phyloP scores from a whole-genome alignment of 192 early-diverging fungal genomes.

The Podila clonocystis region DNA sequence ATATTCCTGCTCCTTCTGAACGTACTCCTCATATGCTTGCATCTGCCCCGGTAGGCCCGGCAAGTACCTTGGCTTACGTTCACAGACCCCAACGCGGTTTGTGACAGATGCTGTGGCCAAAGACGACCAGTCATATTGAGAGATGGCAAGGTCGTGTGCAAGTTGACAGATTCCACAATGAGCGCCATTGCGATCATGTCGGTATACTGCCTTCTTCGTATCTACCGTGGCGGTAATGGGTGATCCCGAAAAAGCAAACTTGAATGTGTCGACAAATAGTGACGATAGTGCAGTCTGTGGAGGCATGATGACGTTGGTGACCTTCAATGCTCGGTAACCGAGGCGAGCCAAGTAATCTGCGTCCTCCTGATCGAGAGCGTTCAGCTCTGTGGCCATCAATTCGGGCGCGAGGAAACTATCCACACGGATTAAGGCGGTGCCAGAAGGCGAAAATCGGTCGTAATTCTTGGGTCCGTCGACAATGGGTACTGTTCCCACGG shows the following conservation, averaged over 20 bases:
- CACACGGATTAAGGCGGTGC: constrained; percentile 12
- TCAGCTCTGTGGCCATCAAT: constrained; percentile 15
- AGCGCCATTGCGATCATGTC: constrained; percentile 8
- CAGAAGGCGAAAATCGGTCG: constrained; percentile 16
- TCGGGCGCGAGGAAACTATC: constrained; percentile 16
- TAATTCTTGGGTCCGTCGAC: constrained; percentile 40
- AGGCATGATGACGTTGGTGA: neutral
- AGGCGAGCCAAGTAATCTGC: constrained; percentile 11
- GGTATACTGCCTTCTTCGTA: neutral
- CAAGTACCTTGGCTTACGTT: constrained; percentile 12
- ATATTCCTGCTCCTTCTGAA: constrained; percentile 4
- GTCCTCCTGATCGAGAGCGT: constrained; percentile 14
- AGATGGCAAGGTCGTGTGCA: constrained; percentile 9
- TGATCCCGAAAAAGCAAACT: neutral
- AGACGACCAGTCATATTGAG: constrained; percentile 9
- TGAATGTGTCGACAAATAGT: neutral
- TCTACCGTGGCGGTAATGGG: neutral
- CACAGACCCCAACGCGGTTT: neutral
- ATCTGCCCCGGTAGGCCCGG: constrained; percentile 19
- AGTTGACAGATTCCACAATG: constrained; percentile 27
- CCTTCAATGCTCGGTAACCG: neutral
- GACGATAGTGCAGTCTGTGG: neutral
- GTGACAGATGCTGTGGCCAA: neutral
- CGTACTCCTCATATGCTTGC: constrained; percentile 18
- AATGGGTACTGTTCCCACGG: constrained; percentile 19